phyloP scores from a whole-genome alignment of 2,329 filamentous ascomycete genomes.

The Colletotrichum eleusines region DNA sequence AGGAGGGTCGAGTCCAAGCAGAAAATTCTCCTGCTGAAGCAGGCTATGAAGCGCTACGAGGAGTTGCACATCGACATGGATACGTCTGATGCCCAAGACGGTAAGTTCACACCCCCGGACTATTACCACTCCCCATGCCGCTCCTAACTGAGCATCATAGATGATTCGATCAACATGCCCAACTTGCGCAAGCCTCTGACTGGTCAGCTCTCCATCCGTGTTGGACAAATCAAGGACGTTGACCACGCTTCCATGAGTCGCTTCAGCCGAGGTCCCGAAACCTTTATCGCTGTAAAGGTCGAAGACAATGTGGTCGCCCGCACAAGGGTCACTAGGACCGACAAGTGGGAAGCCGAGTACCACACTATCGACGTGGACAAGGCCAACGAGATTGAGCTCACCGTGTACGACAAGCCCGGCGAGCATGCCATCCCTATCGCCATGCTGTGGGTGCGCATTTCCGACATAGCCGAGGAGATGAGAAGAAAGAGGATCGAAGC shows the following conservation, averaged over 20 bases:
- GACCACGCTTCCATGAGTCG: constrained; percentile 88
- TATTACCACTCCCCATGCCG: neutral
- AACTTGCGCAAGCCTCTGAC: constrained; percentile 97
- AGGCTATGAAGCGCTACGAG: constrained; percentile 96
- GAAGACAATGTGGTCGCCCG: constrained; percentile 93
- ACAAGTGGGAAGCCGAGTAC: constrained; percentile 91
- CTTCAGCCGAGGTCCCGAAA: constrained; percentile 92
- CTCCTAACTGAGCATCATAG: constrained; percentile 60
- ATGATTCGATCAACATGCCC: constrained; percentile 95
- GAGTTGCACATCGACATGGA: constrained; percentile 97
- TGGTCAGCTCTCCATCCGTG: constrained; percentile 86
- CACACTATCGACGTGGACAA: constrained; percentile 97
- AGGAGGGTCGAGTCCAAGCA: constrained; percentile 95
- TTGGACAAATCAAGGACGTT: constrained; percentile 92
- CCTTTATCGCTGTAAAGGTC: constrained; percentile 95
- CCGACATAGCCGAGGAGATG: constrained; percentile 97
- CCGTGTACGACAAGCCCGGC: constrained; percentile 94
- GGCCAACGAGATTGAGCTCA: constrained; percentile 97
- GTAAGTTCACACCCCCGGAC: constrained; percentile 62
- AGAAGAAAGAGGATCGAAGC: constrained; percentile 96
- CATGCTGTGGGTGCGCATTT: constrained; percentile 95
- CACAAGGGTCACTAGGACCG: constrained; percentile 85
- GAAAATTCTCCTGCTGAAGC: constrained; percentile 95
- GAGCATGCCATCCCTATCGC: constrained; percentile 94
- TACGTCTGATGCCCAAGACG: constrained; percentile 80